Conservation (phyloP, 2,329 filamentous ascomycete genomes). For the Ophiocordyceps unilateralis region DNA sequence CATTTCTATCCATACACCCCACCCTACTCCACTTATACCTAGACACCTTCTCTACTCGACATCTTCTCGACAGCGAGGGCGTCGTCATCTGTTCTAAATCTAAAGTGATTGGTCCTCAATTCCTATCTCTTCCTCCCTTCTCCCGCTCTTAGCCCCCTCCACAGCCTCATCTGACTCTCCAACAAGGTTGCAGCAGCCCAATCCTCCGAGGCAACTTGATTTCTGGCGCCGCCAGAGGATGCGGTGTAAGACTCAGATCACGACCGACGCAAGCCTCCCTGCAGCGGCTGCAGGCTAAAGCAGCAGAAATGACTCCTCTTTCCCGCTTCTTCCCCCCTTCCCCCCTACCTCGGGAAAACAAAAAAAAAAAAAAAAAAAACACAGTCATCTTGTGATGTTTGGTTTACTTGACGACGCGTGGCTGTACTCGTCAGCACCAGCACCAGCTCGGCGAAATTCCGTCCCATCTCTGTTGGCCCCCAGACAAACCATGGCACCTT, state of each 20-base stretch:
- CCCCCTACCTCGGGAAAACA: too few relatives aligned
- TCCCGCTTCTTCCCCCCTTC: too few relatives aligned
- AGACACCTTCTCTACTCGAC: neutral
- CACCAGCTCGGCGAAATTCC: too few relatives aligned
- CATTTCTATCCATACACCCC: neutral
- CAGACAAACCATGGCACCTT: too few relatives aligned
- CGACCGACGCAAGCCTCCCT: neutral
- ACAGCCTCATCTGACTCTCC: neutral
- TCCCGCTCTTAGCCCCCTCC: neutral
- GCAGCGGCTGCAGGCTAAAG: neutral
- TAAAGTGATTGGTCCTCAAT: neutral
- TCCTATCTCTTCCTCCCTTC: neutral
- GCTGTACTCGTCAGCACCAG: too few relatives aligned
- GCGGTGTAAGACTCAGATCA: neutral
- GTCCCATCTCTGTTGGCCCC: too few relatives aligned
- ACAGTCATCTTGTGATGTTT: too few relatives aligned
- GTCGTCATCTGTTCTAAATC: neutral
- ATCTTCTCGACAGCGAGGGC: neutral
- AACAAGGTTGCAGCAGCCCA: neutral
- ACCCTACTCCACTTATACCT: neutral
- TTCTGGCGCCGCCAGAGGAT: neutral
- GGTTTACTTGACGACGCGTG: too few relatives aligned
- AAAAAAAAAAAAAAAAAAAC: too few relatives aligned
- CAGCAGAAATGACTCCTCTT: neutral
- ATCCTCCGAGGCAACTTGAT: neutral